Base-by-base conservation (phyloP, 2,329 filamentous ascomycete genomes). In the Phoma sp. region DNA sequence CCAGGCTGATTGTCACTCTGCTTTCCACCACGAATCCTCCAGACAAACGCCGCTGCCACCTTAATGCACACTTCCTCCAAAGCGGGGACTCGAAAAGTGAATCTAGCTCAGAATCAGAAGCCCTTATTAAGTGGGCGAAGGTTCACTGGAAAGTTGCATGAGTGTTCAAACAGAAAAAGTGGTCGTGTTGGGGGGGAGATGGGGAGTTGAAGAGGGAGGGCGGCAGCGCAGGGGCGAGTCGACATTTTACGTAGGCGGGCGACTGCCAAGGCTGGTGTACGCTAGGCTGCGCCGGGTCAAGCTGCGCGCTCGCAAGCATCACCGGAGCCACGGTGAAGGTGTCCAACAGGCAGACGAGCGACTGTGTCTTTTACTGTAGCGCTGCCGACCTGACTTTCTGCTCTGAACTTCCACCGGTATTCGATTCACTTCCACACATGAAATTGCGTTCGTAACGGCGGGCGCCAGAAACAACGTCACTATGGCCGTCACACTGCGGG, bases 401-500 rank as follows among this genome's bases (percentile, higher is more conserved):
- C 43, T 21, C 17, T 19, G 25, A 12, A 19, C 32, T 24, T 31
- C 21, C 21, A 5, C 44, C 25, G 40, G 33, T 24, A 33, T 33
- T 22, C 35, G 1, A 9, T 22, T n/a, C n/a, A 45, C 43, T 19
- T 48, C 52, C 39, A 60, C 64, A 51, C 63, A 73, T 71, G 57
- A 57, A 55, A 62, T 64, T 62, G 59, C 51, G 53, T 61, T 49
- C 71, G 68, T 58, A 54, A 44, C 51, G 51, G 64, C 60, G 62
- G 57, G 62, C 60, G 68, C 62, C 49, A 59, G 39, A 31, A 63
- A 39, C 49, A 35, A 36, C 57, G 47, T 44, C 65, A 67, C 55
- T 55, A 74, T 74, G 71, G 69, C 72, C 47, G 50, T 62, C 49
- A 69, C 70, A 66, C 82, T 91, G 63, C 82, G 88, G 73, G 87